Conservation (phyloP, 208 protist genomes). For the Leishmania aethiopica region DNA sequence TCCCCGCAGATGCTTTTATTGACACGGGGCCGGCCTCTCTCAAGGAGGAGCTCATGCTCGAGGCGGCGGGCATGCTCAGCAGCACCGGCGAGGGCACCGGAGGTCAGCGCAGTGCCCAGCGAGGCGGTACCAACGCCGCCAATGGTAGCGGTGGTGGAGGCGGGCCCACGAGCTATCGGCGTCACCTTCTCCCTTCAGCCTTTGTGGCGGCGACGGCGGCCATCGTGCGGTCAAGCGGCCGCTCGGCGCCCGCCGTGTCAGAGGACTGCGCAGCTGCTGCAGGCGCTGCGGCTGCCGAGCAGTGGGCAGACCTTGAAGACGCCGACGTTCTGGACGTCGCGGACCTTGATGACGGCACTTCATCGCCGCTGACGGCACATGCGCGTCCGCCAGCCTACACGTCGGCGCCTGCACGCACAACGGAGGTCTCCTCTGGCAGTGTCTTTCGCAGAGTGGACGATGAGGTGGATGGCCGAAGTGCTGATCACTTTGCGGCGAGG, state of each 20-base stretch:
- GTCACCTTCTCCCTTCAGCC: constrained; percentile 17
- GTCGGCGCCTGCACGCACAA: not conserved
- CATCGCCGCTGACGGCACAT: not conserved
- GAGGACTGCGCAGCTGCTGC: not conserved
- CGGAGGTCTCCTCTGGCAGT: not conserved
- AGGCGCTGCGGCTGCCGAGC: not conserved
- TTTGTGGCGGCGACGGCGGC: not conserved
- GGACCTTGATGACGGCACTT: not conserved
- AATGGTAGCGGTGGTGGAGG: constrained; percentile 1
- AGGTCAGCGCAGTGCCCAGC: not conserved
- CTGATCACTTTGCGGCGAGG: not conserved
- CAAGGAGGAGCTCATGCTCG: constrained; percentile 55
- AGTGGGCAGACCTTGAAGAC: not conserved
- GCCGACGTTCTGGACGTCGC: constrained; percentile 28
- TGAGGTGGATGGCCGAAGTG: not conserved
- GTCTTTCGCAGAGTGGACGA: constrained; percentile 24
- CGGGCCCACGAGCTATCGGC: constrained; percentile 10
- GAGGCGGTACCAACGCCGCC: not conserved
- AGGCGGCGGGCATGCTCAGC: constrained; percentile 20
- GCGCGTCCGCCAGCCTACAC: constrained; percentile 17
- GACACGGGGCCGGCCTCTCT: constrained; percentile 57
- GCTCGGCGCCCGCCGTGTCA: not conserved
- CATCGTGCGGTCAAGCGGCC: not conserved
- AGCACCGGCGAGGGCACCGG: not conserved
- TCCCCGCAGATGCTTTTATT: constrained; percentile 62